A percentile compares a stretch with the other conserved stretches of the same genome.
Conservation (phyloP, 129 eudicot genomes). For the Artemisia argyi region DNA sequence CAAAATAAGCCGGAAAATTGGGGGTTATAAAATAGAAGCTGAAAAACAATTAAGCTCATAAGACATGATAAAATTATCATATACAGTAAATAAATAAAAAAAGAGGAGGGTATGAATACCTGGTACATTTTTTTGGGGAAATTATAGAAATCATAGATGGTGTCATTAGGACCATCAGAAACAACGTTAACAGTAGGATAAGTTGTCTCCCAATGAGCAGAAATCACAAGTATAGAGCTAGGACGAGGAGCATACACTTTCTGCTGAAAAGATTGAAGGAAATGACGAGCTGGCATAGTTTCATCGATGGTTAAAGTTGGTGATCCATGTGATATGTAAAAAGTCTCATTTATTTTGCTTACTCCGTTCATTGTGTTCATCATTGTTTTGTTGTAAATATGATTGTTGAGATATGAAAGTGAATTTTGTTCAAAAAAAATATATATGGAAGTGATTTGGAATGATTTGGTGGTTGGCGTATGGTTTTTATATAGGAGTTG, state of each 20-base stretch:
- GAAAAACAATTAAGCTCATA: too few relatives aligned
- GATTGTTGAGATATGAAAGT: too few relatives aligned
- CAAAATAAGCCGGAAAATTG: too few relatives aligned
- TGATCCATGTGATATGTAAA: conserved; percentile 87
- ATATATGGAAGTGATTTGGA: too few relatives aligned
- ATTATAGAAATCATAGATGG: conserved; percentile 72
- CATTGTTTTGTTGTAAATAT: too few relatives aligned
- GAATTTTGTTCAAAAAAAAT: too few relatives aligned
- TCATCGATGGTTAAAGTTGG: conserved; percentile 80
- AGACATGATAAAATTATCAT: too few relatives aligned
- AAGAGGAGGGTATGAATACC: conserved; percentile 33
- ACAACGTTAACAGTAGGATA: conserved; percentile 63
- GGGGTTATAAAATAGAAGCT: too few relatives aligned
- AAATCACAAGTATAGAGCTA: conserved; percentile 62
- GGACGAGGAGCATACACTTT: conserved; percentile 50
- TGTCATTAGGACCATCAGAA: conserved; percentile 44
- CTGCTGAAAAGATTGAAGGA: conserved; percentile 58
- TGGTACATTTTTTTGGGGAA: conserved; percentile 71
- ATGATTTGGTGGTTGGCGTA: too few relatives aligned
- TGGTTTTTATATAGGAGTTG: too few relatives aligned
- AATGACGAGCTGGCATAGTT: conserved; percentile 62
- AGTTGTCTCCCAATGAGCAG: conserved; percentile 90
- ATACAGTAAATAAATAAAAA: too few relatives aligned
- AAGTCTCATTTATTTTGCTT: conserved; percentile 48
- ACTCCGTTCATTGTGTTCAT: conserved; percentile 12